Evolutionary conservation across 2,329 filamentous ascomycete genomes (phyloP), one percentile per base, ranked within the genome.

Genomic region (Chrysoporthe deuterocubensis): DNA sequence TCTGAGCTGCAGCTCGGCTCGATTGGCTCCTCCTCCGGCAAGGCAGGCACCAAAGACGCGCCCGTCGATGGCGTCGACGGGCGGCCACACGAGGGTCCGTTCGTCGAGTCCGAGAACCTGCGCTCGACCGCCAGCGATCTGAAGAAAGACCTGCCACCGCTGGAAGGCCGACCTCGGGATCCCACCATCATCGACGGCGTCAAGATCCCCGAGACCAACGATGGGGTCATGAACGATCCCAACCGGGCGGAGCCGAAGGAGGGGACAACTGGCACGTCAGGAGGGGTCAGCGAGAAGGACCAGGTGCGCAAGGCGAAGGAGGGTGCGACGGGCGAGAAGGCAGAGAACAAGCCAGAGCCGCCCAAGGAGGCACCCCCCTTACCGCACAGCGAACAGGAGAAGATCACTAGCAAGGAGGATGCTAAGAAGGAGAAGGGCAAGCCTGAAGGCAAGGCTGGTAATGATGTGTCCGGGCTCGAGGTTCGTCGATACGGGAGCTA

Each of bases 141-240:
- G 40, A 74, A 80, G 60, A 76, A 78, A 64, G 77, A 80, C 37
- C 74, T 83, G 18, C 81, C 84, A 1, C 72, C 78, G 7, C 76
- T 85, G 34, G 84, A 85, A 73, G 83, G 84, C 67, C 80, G 83
- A n/a, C 82, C 84, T 1, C 74, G 76, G 46, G 85, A 88, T 68
- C 81, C 82, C 60, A 85, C 83, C 37, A 76, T 86, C 11, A 78
- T 88, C 57, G 85, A 89, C 64, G 88, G 87, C 72, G 85, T 85
- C 75, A 87, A 84, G 77, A 88, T 90, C 32, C 87, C 88, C 40
- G 82, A 88, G 71, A 82, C 81, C 69, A 89, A 90, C 72, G 89
- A 97, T 76, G 93, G 94, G 52, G 93, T 97, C 68, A 97, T 97
- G 95, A 92, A 97, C 75, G 94, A 97, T 78, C 92, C 91, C 71